Percentiles rank a stretch among this genome's conserved stretches.
These are phyloP conservation scores for Solanum sitiens DNA, from an alignment of 257 asterid species.

Conservation along the genomic window DNA sequence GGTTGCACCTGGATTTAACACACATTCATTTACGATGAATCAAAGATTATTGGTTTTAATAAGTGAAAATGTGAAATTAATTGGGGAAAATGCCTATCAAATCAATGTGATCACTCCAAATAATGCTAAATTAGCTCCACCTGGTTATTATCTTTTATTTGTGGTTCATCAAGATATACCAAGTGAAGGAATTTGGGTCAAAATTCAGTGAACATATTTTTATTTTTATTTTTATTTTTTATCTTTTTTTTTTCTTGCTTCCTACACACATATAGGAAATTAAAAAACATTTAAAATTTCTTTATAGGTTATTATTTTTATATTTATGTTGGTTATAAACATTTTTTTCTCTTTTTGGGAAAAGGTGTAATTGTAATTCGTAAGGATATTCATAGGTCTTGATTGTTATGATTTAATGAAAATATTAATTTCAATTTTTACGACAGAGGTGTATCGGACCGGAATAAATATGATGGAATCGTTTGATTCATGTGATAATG, in stretches of 20 bases:
- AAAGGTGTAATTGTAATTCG: neutral
- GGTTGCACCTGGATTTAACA: constrained; percentile 15
- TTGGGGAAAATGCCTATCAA: neutral
- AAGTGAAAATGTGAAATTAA: neutral
- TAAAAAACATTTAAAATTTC: neutral
- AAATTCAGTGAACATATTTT: neutral
- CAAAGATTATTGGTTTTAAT: constrained; percentile 11
- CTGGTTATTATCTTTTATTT: constrained; percentile 4
- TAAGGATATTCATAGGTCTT: neutral
- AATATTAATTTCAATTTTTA: neutral
- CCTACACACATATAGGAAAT: neutral
- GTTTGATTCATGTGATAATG: neutral
- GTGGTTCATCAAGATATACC: constrained; percentile 17
- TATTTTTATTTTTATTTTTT: too few species aligned
- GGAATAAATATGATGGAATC: neutral
- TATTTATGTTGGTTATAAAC: neutral
- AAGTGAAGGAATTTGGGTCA: constrained; percentile 12
- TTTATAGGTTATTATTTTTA: neutral
- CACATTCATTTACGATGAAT: constrained; percentile 20
- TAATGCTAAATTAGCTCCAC: constrained; percentile 5
- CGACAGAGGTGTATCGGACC: neutral
- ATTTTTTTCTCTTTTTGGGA: neutral
- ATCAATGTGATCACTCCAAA: constrained; percentile 1
- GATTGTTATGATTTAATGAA: neutral
- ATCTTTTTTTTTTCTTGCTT: neutral